Conservation (phyloP, 2,329 filamentous ascomycete genomes). For the Bipolaris gigantea region DNA sequence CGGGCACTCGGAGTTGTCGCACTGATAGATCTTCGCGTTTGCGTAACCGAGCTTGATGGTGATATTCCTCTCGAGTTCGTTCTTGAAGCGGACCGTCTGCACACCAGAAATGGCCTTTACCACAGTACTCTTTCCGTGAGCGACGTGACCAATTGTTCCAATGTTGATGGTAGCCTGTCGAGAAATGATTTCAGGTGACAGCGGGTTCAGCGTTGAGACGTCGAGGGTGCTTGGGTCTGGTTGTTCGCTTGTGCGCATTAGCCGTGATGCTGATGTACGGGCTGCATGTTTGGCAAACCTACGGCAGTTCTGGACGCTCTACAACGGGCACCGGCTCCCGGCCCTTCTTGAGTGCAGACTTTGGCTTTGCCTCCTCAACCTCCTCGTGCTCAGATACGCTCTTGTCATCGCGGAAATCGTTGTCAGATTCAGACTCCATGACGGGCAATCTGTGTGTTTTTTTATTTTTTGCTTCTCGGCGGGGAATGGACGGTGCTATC, state of each 20-base stretch:
- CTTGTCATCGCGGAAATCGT: conserved; percentile 46
- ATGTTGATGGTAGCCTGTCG: conserved; percentile 99
- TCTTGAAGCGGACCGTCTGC: conserved; percentile 99
- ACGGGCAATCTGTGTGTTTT: conserved; percentile 24
- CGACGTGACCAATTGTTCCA: conserved; percentile 96
- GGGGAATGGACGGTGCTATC: background rate
- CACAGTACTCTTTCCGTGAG: conserved; percentile 97
- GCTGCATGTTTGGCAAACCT: conserved; percentile 11
- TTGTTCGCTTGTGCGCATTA: conserved; percentile 62
- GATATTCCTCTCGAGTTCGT: conserved; percentile 98
- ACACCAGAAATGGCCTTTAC: conserved; percentile 99
- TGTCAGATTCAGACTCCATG: conserved; percentile 48
- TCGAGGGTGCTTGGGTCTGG: conserved; percentile 90
- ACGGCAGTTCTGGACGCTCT: conserved; percentile 68
- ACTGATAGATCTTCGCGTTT: conserved; percentile 99
- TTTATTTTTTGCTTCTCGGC: background rate
- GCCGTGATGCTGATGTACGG: conserved; percentile 8
- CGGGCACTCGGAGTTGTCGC: conserved; percentile 87
- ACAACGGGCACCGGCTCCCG: conserved; percentile 59
- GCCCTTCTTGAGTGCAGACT: conserved; percentile 84
- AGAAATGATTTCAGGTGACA: conserved; percentile 95
- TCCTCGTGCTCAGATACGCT: conserved; percentile 74
- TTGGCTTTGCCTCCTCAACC: conserved; percentile 62
- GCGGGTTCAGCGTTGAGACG: conserved; percentile 74
- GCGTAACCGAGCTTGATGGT: conserved; percentile 99